phyloP scores from a whole-genome alignment of 129 eudicot genomes.

The Gnaphalium uliginosum region DNA sequence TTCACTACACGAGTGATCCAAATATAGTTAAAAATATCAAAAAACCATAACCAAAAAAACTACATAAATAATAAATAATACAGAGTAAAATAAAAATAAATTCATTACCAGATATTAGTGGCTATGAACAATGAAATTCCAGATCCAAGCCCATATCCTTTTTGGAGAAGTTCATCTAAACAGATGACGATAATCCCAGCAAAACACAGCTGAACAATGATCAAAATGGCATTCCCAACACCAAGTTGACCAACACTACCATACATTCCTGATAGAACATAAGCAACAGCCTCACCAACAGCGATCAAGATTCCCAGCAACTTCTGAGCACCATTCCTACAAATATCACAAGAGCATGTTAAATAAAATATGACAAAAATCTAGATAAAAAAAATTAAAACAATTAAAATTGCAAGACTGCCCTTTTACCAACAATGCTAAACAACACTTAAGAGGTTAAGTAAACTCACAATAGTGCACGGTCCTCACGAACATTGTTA shows the following conservation, averaged over 20 bases:
- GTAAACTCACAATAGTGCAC: conserved; percentile 51
- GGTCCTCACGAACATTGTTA: conserved; percentile 56
- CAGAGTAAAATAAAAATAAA: no score
- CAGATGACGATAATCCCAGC: conserved; percentile 63
- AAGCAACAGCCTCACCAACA: conserved; percentile 70
- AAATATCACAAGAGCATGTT: neutral
- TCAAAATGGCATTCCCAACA: conserved; percentile 75
- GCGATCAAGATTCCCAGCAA: conserved; percentile 70
- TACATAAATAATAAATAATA: no score
- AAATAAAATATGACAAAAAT: no score
- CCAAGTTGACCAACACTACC: conserved; percentile 85
- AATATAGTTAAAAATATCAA: neutral
- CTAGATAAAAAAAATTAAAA: neutral
- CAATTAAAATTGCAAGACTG: neutral
- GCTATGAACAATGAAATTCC: conserved; percentile 67
- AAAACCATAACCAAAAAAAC: conserved; percentile 12
- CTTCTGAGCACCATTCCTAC: conserved; percentile 82
- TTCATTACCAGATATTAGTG: conserved; percentile 54
- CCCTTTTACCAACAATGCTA: neutral
- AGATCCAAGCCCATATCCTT: conserved; percentile 62
- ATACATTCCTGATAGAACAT: conserved; percentile 70
- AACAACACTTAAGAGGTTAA: neutral
- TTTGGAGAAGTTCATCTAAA: conserved; percentile 60
- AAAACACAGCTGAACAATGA: conserved; percentile 66
- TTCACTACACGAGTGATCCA: conserved; percentile 36